These are phyloP conservation scores for Crithidia fasciculata DNA, from an alignment of 208 protist species.

Conservation along the genomic window DNA sequence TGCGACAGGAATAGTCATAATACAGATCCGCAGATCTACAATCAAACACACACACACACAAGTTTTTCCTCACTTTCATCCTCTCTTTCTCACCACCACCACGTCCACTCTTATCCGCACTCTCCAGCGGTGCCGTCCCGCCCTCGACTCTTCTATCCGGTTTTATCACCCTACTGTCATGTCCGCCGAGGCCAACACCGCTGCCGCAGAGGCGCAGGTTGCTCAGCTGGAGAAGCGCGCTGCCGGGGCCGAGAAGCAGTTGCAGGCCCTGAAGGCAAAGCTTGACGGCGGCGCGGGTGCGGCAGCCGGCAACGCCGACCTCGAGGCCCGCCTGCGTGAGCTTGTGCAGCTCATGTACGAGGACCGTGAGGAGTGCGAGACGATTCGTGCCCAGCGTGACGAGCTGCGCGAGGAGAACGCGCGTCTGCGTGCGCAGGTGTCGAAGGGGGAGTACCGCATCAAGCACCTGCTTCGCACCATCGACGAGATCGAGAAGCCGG, in stretches of 20 bases:
- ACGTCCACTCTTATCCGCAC: slow-evolving; percentile 23
- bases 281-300: slow-evolving; percentile 20
- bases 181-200: slow-evolving; percentile 5
- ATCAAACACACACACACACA: background rate
- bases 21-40: too few species aligned
- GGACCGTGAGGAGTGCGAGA: slow-evolving; percentile 82
- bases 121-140: background rate
- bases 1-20: too few species aligned
- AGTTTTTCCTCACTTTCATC: background rate
- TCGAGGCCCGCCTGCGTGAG: slow-evolving; percentile 54
- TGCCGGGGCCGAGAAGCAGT: slow-evolving; percentile 43
- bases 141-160: background rate
- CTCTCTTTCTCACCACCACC: background rate
- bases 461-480: slow-evolving; percentile 88
- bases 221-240: slow-evolving; percentile 69
- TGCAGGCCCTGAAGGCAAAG: slow-evolving; percentile 49
- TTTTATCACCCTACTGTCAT: background rate
- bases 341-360: slow-evolving; percentile 67
- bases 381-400: slow-evolving; percentile 74
- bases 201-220: slow-evolving; percentile 19
- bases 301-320: slow-evolving; percentile 6
- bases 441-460: slow-evolving; percentile 84
- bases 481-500: slow-evolving; percentile 57
- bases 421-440: slow-evolving; percentile 59
- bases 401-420: slow-evolving; percentile 83